Base-by-base conservation (phyloP, 176 grass and related monocot species). In the Juncus inflexus region DNA sequence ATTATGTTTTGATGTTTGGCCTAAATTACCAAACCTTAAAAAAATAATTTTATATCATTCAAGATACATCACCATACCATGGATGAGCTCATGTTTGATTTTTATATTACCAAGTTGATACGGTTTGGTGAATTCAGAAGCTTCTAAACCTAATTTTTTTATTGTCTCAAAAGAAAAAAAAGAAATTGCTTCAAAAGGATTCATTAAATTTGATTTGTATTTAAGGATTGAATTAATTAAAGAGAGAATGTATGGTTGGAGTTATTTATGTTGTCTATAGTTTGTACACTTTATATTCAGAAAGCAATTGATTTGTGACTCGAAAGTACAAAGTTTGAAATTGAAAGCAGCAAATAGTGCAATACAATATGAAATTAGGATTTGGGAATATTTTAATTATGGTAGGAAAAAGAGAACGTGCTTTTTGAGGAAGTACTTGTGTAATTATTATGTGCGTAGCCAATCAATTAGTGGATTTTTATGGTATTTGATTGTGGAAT, bases 91-190 rank as follows among this genome's bases (percentile, higher is more conserved):
- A 28, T 35, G 3, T 8, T 40, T 42, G 58, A 39, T 9, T 62
- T 62, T 9, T 47, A 47, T 37, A 37, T 39, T 39, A 62, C n/a
- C 69, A 36, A 47, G 12, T 50, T 73, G 69, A 73, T 73, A 73
- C 57, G 50, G 69, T 73, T 73, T 73, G 55, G 69, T 73, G 43
- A 61, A 60, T 28, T 73, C 7, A 42, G 37, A 52, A 11, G 40
- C 40, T 73, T 60, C 55, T 73, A 49, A 71, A 55, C 67, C 52
- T 71, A 71, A 12, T 55, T 10, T 36, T 54, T 16, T 28, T 71
- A 35, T 57, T 58, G 14, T 58, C 7, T 58, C 14, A 58, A 14
- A 58, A 28, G 19, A 28, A 28, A 28, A 28, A 28, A 28, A 28
- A 28, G 19, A 58, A 16, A 12, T 6, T 58, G 19, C 19, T 28